Conservation (phyloP, 768 basidiomycete species). For the Amanita inopinata region DNA sequence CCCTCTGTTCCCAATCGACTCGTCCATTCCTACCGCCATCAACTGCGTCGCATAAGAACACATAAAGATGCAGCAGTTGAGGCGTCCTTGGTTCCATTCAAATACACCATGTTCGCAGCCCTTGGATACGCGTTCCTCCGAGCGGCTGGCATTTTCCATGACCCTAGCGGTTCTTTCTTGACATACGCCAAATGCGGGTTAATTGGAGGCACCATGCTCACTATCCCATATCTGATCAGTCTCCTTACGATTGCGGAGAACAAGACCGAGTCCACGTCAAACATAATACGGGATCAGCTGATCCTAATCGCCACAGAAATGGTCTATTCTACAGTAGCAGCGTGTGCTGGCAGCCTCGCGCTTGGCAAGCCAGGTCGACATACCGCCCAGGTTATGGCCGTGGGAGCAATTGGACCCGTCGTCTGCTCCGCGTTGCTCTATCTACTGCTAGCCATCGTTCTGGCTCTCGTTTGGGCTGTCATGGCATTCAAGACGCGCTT, state of each 20-base stretch:
- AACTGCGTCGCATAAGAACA: not conserved
- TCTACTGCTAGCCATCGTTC: not conserved
- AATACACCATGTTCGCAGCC: constrained; percentile 21
- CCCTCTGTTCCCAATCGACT: not conserved
- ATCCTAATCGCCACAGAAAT: constrained; percentile 6
- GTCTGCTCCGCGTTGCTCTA: constrained; percentile 3
- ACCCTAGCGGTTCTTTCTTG: constrained; percentile 1
- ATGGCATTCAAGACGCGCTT: not conserved
- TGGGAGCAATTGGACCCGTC: constrained; percentile 4
- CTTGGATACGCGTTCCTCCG: constrained; percentile 16
- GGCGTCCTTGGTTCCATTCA: constrained; percentile 18
- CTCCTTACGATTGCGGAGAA: constrained; percentile 7
- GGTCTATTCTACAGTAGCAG: not conserved
- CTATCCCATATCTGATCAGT: constrained; percentile 14
- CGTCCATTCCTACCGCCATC: not conserved
- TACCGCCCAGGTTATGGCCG: not conserved
- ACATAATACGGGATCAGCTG: constrained; percentile 4
- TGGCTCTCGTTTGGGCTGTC: constrained; percentile 6
- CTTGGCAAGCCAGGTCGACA: not conserved
- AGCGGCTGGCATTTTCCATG: constrained; percentile 8
- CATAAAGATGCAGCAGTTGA: constrained; percentile 13
- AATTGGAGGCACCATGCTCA: constrained; percentile 18
- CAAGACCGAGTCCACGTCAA: not conserved
- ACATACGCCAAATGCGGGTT: constrained; percentile 16
- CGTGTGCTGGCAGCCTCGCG: constrained; percentile 4